Evolutionary conservation across 2,329 filamentous ascomycete genomes (phyloP), one percentile per base, ranked within the genome.

Genomic region (Ophiostoma tasmaniense): DNA sequence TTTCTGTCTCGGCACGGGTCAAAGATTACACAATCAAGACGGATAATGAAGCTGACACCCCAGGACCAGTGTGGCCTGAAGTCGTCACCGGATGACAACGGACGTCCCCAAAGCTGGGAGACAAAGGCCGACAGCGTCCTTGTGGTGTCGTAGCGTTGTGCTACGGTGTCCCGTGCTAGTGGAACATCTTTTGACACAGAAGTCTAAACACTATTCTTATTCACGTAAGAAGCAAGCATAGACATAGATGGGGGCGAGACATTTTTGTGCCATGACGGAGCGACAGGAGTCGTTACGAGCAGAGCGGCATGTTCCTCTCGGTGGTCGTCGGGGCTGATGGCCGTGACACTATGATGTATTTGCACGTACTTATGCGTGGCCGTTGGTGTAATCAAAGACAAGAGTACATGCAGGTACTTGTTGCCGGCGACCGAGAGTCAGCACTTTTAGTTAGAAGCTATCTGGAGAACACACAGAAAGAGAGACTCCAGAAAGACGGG

Each of bases 91-190:
- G 30, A 25, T 25, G 25, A 30, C 55, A 61, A 61, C 55, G 55
- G 55, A 61, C 13, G 55, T 61, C 55, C 55, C 55, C 55, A 61
- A 61, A 61, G 55, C 55, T 30, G 30, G 20, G 33, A 25, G 30
- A 17, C 28, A 64, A 68, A 50, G 67, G n/a, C 25, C 45, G 61
- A 68, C 45, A 67, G 42, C 42, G 42, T 20, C 52, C 66, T 45
- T 33, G 55, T 30, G 14, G 14, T 61, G 25, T 61, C 55, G 55
- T 61, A 33, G 55, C 14, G 25, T 61, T 30, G 55, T 61, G 25
- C 55, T 25, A 59, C 55, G 55, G 55, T 61, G 25, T 30, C 25
- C 22, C 55, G 25, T 28, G 17, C 55, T 17, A 55, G 50, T 55
- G 22, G 50, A 55, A 39, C 14, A 8, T 39, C 20, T n/a, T 2